Evolutionary conservation across 495 filamentous ascomycete species (phyloP).

Genomic region (Annulohypoxylon moriforme): DNA sequence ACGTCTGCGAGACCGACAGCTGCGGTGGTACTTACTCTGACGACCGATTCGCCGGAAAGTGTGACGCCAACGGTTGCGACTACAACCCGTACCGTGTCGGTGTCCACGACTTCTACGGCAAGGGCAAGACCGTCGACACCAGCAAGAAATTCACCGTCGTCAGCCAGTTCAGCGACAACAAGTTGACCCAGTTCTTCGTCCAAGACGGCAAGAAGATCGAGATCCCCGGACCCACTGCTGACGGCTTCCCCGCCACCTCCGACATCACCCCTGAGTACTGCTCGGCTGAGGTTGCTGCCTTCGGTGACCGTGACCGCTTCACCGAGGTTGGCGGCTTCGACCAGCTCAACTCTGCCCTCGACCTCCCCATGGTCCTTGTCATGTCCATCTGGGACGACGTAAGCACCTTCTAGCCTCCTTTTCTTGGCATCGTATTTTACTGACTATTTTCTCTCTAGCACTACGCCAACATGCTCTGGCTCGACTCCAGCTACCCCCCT

Average conservation of each 20-base stretch:
- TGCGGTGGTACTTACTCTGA: slow-evolving; percentile 64
- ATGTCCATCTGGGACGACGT: slow-evolving; percentile 82
- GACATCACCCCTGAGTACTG: slow-evolving; percentile 73
- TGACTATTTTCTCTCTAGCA: slow-evolving; percentile 52
- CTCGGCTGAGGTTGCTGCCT: slow-evolving; percentile 66
- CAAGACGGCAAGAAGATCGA: slow-evolving; percentile 73
- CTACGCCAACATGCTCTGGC: slow-evolving; percentile 83
- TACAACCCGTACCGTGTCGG: slow-evolving; percentile 81
- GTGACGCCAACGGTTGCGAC: slow-evolving; percentile 79
- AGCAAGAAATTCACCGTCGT: slow-evolving; percentile 77
- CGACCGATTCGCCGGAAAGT: slow-evolving; percentile 67
- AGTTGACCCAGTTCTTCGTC: slow-evolving; percentile 79
- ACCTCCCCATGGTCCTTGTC: slow-evolving; percentile 76
- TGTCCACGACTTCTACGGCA: slow-evolving; percentile 70
- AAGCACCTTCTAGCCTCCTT: slow-evolving; percentile 23
- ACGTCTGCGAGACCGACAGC: slow-evolving; percentile 62
- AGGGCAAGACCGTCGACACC: slow-evolving; percentile 71
- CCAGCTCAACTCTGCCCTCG: slow-evolving; percentile 67
- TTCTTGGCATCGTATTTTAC: not conserved
- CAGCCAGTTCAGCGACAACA: slow-evolving; percentile 72
- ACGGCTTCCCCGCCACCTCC: slow-evolving; percentile 63
- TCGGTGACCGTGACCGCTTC: slow-evolving; percentile 72
- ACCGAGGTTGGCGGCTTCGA: slow-evolving; percentile 67
- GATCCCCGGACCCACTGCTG: slow-evolving; percentile 63
- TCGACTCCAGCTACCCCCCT: slow-evolving; percentile 79